phyloP scores from a whole-genome alignment of 73 alveolate species.

The Tetrahymena thermophila region DNA sequence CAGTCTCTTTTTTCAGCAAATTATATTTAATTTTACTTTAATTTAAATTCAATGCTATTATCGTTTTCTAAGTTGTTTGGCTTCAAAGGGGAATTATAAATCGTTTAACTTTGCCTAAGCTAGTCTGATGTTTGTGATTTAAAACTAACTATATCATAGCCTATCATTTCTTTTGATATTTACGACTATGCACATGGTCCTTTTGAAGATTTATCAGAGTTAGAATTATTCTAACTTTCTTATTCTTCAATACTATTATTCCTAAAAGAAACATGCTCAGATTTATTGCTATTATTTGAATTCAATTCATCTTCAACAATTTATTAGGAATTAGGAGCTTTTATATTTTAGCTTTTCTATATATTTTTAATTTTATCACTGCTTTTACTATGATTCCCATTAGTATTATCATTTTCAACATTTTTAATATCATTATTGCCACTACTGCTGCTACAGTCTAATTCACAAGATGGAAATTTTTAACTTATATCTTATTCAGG shows the following conservation, averaged over 20 bases:
- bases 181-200: background rate
- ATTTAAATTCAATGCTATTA: background rate
- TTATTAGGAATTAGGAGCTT: background rate
- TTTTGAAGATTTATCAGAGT: background rate
- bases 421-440: background rate
- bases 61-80: background rate
- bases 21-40: too few relatives aligned
- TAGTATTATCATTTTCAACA: background rate
- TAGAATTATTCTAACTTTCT: background rate
- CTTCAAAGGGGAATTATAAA: background rate
- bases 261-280: background rate
- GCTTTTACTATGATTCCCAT: background rate
- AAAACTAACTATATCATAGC: background rate
- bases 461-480: background rate
- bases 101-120: background rate
- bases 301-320: background rate
- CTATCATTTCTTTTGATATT: background rate
- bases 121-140: background rate
- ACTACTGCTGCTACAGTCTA: background rate
- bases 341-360: background rate
- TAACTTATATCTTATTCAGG: background rate
- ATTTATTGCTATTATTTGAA: background rate
- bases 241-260: background rate
- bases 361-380: background rate
- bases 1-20: background rate